Evolutionary conservation across 2,329 filamentous ascomycete species (phyloP).

Genomic region (Apiospora phragmitis): DNA sequence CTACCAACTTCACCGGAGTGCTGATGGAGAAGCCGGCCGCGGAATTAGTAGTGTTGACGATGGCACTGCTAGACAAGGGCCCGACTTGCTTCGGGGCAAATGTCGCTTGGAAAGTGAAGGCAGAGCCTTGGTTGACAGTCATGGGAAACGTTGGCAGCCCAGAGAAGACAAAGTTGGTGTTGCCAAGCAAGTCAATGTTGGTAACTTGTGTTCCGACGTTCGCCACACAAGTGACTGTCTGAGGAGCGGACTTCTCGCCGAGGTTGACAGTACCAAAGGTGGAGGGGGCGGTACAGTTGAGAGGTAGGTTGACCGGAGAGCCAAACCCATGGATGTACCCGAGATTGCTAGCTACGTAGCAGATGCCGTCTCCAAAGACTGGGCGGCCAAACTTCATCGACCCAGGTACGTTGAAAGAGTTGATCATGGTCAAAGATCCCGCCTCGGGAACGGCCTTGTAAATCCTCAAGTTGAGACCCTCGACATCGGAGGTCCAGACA

Average conservation of each 20-base stretch:
- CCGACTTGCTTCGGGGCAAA: conserved; percentile 51
- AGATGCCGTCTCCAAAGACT: conserved; percentile 56
- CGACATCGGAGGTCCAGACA: conserved; percentile 57
- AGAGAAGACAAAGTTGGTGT: conserved; percentile 38
- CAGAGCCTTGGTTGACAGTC: conserved; percentile 35
- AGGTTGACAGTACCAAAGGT: conserved; percentile 49
- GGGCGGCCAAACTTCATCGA: conserved; percentile 58
- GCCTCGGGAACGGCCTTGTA: conserved; percentile 52
- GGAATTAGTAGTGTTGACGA: conserved; percentile 49
- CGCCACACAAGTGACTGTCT: conserved; percentile 49
- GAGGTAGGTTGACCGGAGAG: conserved; percentile 51
- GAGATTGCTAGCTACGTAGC: conserved; percentile 52
- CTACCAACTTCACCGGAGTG: conserved; percentile 48
- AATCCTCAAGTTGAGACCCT: conserved; percentile 51
- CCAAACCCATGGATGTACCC: conserved; percentile 58
- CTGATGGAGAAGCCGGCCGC: conserved; percentile 46
- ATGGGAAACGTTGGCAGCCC: conserved; percentile 31
- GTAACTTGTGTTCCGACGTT: conserved; percentile 44
- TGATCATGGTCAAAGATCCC: conserved; percentile 47
- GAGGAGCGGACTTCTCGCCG: conserved; percentile 32
- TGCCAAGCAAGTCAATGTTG: conserved; percentile 36
- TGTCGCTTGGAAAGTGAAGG: conserved; percentile 42
- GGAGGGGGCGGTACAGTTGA: conserved; percentile 53
- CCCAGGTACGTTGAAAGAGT: conserved; percentile 51
- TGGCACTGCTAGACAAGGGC: conserved; percentile 45